A percentile compares a stretch with the other conserved stretches of the same genome.
Conservation (phyloP, 2,329 filamentous ascomycete species). For the Niveomyces coronatus region DNA sequence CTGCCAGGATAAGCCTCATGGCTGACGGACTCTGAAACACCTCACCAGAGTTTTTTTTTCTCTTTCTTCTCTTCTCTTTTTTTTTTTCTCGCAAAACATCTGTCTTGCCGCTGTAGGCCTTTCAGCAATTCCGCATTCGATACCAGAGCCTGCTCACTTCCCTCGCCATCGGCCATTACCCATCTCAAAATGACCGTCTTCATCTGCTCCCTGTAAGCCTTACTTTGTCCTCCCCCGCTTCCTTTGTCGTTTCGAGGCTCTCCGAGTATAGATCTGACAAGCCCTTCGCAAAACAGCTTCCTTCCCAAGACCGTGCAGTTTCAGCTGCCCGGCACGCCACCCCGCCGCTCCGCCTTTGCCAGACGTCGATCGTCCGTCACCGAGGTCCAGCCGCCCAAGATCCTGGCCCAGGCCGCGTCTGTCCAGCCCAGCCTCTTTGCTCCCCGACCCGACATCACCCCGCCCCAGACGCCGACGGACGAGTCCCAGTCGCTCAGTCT, state of each 20-base stretch:
- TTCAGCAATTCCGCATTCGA: not conserved
- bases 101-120: too few relatives aligned
- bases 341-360: slow-evolving; percentile 24
- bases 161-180: not conserved
- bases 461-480: slow-evolving; percentile 43
- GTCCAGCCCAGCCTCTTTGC: slow-evolving; percentile 44
- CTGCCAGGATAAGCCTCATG: slow-evolving; percentile 3
- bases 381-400: slow-evolving; percentile 18
- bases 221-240: not conserved
- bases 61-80: too few relatives aligned
- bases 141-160: not conserved
- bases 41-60: not conserved
- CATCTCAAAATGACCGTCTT: slow-evolving; percentile 29
- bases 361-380: slow-evolving; percentile 20
- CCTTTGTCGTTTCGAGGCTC: not conserved
- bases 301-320: slow-evolving; percentile 90
- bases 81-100: not conserved
- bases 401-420: slow-evolving; percentile 18
- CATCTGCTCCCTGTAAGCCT: slow-evolving; percentile 29
- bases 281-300: slow-evolving; percentile 47
- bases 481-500: slow-evolving; percentile 34
- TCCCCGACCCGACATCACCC: slow-evolving; percentile 38
- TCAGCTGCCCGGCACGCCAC: slow-evolving; percentile 49
- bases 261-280: not conserved
- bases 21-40: not conserved